A percentile compares a stretch with the other conserved stretches of the same genome.
phyloP scores from a whole-genome alignment of 2,329 filamentous ascomycete species.

The Septoria linicola region DNA sequence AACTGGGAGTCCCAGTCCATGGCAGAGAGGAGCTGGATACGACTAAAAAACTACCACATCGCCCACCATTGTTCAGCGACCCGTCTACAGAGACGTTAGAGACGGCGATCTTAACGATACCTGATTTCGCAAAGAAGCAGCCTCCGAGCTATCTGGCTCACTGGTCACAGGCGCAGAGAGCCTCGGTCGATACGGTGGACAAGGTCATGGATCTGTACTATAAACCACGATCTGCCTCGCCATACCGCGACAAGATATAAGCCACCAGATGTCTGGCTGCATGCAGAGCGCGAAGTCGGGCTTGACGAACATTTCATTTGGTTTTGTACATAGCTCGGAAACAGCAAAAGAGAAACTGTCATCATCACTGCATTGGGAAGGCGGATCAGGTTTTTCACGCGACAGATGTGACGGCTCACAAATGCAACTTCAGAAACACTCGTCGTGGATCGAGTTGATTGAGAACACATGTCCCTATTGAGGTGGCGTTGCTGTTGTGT shows the following conservation, averaged over 20 bases:
- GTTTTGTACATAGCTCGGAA: slow-evolving; percentile 3
- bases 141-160: slow-evolving; percentile 6
- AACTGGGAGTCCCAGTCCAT: slow-evolving; percentile 56
- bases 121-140: slow-evolving; percentile 12
- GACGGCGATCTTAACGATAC: slow-evolving; percentile 25
- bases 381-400: no score
- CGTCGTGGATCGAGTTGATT: no score
- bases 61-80: slow-evolving; percentile 21
- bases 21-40: slow-evolving; percentile 66
- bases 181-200: slow-evolving; percentile 19
- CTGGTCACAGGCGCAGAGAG: slow-evolving; percentile 12
- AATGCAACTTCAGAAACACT: no score
- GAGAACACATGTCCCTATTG: no score
- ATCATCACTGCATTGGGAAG: slow-evolving; percentile 5
- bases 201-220: slow-evolving; percentile 24
- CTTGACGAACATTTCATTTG: slow-evolving; percentile 12
- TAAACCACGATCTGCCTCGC: slow-evolving; percentile 2
- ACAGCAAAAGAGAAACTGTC: background rate
- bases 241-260: slow-evolving; percentile 4
- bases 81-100: slow-evolving; percentile 24
- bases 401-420: background rate
- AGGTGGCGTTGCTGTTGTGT: no score
- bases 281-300: slow-evolving; percentile 5
- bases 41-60: slow-evolving; percentile 44
- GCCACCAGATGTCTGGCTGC: background rate